Percentiles rank a stretch among this genome's conserved stretches.
Evolutionary conservation across 108 stramenopile genomes (phyloP).

Genomic region (Poteriospumella lacustris): DNA sequence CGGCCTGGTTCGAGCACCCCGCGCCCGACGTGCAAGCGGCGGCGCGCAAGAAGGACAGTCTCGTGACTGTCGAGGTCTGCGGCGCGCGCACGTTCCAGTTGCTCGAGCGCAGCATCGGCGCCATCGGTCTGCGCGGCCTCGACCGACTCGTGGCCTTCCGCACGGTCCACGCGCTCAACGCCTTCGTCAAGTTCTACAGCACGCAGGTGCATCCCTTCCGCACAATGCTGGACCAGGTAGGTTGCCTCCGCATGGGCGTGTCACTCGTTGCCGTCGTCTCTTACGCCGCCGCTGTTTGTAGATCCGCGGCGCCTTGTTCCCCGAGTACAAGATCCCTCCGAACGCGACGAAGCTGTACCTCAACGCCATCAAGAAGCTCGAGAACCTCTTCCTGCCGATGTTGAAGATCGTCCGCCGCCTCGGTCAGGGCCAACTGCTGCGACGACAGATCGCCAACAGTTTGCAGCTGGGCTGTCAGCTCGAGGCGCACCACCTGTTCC

Average conservation of each 20-base stretch:
- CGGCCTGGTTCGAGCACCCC: slow-evolving; percentile 28
- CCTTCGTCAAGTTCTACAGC: slow-evolving; percentile 49
- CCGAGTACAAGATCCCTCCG: slow-evolving; percentile 48
- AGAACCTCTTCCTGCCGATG: slow-evolving; percentile 57
- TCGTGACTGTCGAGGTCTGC: slow-evolving; percentile 33
- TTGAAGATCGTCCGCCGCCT: slow-evolving; percentile 53
- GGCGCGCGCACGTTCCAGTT: slow-evolving; percentile 42
- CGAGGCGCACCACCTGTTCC: slow-evolving; percentile 52
- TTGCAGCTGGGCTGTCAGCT: slow-evolving; percentile 43
- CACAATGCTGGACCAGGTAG: slow-evolving; percentile 20
- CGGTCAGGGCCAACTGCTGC: slow-evolving; percentile 61
- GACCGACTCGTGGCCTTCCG: slow-evolving; percentile 58
- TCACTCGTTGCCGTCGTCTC: background rate
- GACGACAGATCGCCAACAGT: slow-evolving; percentile 47
- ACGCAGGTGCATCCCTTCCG: slow-evolving; percentile 34
- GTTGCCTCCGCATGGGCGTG: background rate
- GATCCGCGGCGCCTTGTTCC: slow-evolving; percentile 28
- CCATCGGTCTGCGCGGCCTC: slow-evolving; percentile 54
- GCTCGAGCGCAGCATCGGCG: slow-evolving; percentile 50
- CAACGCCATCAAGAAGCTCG: slow-evolving; percentile 49
- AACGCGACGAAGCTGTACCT: slow-evolving; percentile 44
- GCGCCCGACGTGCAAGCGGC: slow-evolving; percentile 12
- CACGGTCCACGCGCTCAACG: slow-evolving; percentile 49
- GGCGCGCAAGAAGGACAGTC: no score
- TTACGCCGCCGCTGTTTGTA: background rate